Conservation (phyloP, 768 basidiomycete species). For the Termitomyces sp. region DNA sequence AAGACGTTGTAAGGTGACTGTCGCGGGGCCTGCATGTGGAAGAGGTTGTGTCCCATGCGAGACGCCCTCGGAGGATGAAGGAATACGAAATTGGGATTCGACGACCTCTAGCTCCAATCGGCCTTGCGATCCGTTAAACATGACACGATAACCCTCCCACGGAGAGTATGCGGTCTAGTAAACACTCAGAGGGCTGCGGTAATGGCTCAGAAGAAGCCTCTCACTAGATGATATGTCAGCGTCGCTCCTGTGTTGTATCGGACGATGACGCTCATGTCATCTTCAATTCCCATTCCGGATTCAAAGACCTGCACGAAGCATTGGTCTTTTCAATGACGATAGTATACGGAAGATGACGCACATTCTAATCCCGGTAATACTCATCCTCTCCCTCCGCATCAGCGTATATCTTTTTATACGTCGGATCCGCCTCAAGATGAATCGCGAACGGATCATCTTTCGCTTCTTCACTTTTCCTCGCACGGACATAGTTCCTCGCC, state of each 20-base stretch:
- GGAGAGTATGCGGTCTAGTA: constrained; percentile 38
- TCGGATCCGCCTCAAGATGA: constrained; percentile 38
- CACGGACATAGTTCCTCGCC: constrained; percentile 43
- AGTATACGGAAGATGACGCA: constrained; percentile 12
- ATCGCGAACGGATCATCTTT: constrained; percentile 47
- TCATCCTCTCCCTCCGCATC: constrained; percentile 45
- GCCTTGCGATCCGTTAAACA: constrained; percentile 50
- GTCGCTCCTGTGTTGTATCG: constrained; percentile 42
- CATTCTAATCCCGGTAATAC: constrained; percentile 49
- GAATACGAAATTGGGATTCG: constrained; percentile 35
- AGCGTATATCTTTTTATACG: constrained; percentile 39
- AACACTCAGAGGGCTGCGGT: neutral
- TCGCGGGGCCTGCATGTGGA: constrained; percentile 39
- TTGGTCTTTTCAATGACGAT: neutral
- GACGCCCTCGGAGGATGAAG: constrained; percentile 25
- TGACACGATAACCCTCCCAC: constrained; percentile 47
- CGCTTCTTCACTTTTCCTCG: constrained; percentile 37
- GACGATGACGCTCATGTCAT: constrained; percentile 48
- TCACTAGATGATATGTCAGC: constrained; percentile 50
- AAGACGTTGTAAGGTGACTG: constrained; percentile 39
- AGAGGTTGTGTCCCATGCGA: constrained; percentile 33
- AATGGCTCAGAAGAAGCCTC: neutral
- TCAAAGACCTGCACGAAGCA: constrained; percentile 30
- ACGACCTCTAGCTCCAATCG: constrained; percentile 50
- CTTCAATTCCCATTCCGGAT: constrained; percentile 43